Evolutionary conservation across 192 early-diverging fungal genomes (phyloP).

Genomic region (Chytriomyces confervae): DNA sequence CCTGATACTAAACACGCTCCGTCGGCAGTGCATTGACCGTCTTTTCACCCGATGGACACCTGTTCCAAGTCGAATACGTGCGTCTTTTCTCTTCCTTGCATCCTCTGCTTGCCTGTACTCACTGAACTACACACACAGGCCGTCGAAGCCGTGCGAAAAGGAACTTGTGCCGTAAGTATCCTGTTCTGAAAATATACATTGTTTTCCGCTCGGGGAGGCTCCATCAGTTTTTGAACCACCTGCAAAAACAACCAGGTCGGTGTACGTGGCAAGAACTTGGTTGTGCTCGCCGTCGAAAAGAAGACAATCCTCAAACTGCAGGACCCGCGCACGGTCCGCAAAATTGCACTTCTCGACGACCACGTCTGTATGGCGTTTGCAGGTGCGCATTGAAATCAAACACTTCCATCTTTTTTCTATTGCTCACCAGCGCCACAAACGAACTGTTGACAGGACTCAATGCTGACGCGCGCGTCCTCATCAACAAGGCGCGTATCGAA

Average conservation of each 20-base stretch:
- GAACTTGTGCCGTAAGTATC: slow-evolving; percentile 90
- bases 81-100: background rate
- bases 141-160: slow-evolving; percentile 95
- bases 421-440: background rate
- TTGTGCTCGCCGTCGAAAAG: slow-evolving; percentile 96
- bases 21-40: slow-evolving; percentile 80
- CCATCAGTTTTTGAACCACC: slow-evolving; percentile 19
- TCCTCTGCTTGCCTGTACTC: background rate
- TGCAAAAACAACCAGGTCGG: slow-evolving; percentile 76
- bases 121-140: slow-evolving; percentile 55
- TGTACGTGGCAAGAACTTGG: slow-evolving; percentile 87
- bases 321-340: slow-evolving; percentile 94
- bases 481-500: slow-evolving; percentile 96
- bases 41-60: slow-evolving; percentile 97
- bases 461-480: slow-evolving; percentile 94
- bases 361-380: slow-evolving; percentile 97
- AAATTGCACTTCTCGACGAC: slow-evolving; percentile 96
- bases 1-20: background rate
- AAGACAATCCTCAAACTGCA: slow-evolving; percentile 95
- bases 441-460: slow-evolving; percentile 69
- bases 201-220: background rate
- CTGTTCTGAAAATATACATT: background rate
- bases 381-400: slow-evolving; percentile 53
- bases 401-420: slow-evolving; percentile 1
- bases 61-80: slow-evolving; percentile 99